phyloP scores from a whole-genome alignment of 371 early-diverging fungal species.

The Mucor indicus region DNA sequence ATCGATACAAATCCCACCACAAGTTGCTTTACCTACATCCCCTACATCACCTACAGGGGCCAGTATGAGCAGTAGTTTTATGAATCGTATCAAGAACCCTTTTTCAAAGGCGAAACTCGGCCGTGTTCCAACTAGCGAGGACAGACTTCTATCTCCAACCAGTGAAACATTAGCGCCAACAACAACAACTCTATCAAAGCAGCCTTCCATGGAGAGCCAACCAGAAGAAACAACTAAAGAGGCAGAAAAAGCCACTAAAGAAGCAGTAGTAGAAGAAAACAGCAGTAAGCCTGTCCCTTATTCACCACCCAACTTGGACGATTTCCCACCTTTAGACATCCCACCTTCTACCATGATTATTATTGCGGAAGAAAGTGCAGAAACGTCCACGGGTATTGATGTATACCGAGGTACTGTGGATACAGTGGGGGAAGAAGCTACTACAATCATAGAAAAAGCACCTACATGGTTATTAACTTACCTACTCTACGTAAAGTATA shows the following conservation, averaged over 20 bases:
- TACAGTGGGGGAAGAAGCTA: slow-evolving; percentile 48
- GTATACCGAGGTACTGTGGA: slow-evolving; percentile 72
- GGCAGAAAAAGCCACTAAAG: not conserved
- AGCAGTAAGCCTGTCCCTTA: slow-evolving; percentile 26
- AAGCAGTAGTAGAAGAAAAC: not conserved
- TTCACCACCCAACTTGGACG: slow-evolving; percentile 43
- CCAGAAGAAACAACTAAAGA: not conserved
- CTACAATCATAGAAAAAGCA: slow-evolving; percentile 37
- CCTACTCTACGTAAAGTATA: slow-evolving; percentile 49
- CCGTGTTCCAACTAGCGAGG: slow-evolving; percentile 42
- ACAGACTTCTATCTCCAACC: slow-evolving; percentile 3
- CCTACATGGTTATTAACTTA: slow-evolving; percentile 67
- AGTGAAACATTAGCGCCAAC: not conserved
- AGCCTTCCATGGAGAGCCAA: too few relatives aligned
- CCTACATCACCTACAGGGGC: slow-evolving; percentile 14
- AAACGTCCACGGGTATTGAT: slow-evolving; percentile 75
- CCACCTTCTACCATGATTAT: slow-evolving; percentile 70
- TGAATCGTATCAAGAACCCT: slow-evolving; percentile 50
- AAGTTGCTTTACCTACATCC: slow-evolving; percentile 36
- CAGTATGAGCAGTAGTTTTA: slow-evolving; percentile 39
- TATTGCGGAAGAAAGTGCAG: slow-evolving; percentile 77
- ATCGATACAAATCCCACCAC: slow-evolving; percentile 36
- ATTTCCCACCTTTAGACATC: slow-evolving; percentile 62
- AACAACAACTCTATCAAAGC: too few relatives aligned
- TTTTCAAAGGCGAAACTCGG: slow-evolving; percentile 53